phyloP scores from a whole-genome alignment of 805 yeast genomes.

The Jamesozyma rosinii region DNA sequence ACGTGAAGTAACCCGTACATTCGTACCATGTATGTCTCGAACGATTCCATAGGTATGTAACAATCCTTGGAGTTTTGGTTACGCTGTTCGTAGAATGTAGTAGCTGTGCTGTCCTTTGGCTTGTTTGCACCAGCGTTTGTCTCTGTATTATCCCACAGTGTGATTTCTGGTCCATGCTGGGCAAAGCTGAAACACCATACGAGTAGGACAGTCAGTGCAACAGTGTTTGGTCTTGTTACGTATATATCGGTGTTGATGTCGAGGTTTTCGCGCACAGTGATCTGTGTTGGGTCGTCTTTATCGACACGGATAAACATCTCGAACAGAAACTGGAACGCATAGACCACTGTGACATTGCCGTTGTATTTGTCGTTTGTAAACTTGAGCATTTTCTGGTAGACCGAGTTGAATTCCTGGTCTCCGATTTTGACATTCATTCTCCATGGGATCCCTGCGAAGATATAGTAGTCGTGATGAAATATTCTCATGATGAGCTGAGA shows the following conservation, averaged over 20 bases:
- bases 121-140: background rate
- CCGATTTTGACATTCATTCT: slow-evolving; percentile 62
- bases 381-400: slow-evolving; percentile 36
- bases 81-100: background rate
- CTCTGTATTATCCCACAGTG: slow-evolving; percentile 20
- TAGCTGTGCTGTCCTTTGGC: background rate
- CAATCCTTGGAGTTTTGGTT: slow-evolving; percentile 7
- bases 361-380: slow-evolving; percentile 30
- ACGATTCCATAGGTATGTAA: slow-evolving; percentile 37
- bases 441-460: slow-evolving; percentile 74
- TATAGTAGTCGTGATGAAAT: slow-evolving; percentile 69
- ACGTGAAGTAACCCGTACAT: slow-evolving; percentile 33
- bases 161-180: slow-evolving; percentile 39
- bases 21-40: slow-evolving; percentile 42
- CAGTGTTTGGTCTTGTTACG: slow-evolving; percentile 31
- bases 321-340: slow-evolving; percentile 51
- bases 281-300: slow-evolving; percentile 17
- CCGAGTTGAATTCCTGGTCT: slow-evolving; percentile 40
- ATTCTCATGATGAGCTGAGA: slow-evolving; percentile 64
- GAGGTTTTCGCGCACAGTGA: slow-evolving; percentile 29
- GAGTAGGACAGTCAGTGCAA: slow-evolving; percentile 28
- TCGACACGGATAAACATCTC: slow-evolving; percentile 43
- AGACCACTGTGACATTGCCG: slow-evolving; percentile 48
- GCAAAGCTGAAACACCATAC: slow-evolving; percentile 47
- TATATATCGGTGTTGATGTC: slow-evolving; percentile 45